phyloP scores from a whole-genome alignment of 2,329 filamentous ascomycete genomes.

The Phialocephala subalpina region DNA sequence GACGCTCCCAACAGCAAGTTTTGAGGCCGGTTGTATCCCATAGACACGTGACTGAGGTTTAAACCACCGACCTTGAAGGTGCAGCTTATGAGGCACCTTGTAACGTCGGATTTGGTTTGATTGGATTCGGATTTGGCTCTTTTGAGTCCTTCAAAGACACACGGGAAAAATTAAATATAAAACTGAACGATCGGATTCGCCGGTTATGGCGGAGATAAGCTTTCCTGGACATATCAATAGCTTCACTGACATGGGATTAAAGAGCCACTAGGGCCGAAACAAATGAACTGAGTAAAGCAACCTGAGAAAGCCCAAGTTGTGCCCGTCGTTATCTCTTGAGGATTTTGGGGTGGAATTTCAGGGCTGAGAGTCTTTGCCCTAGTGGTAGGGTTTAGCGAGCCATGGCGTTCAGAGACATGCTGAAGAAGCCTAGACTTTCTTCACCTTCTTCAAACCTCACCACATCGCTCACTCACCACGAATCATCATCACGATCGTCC shows the following conservation, averaged over 20 bases:
- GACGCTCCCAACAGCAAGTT: no score
- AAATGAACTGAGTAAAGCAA: neutral
- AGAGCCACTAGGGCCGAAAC: neutral
- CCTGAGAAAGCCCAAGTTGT: neutral
- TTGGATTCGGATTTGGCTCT: neutral
- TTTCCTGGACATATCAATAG: neutral
- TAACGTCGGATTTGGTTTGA: neutral
- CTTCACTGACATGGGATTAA: neutral
- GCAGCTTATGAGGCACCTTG: neutral
- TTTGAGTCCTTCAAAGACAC: neutral
- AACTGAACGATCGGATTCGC: neutral
- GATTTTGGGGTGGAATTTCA: neutral
- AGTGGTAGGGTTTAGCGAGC: slow-evolving; percentile 3
- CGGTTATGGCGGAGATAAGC: neutral
- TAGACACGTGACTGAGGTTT: no score
- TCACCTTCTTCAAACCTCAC: neutral
- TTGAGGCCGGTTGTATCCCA: no score
- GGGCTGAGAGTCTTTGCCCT: neutral
- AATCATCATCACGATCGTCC: neutral
- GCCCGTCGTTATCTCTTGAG: neutral
- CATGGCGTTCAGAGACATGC: neutral
- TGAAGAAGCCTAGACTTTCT: neutral
- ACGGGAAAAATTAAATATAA: neutral
- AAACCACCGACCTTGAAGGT: no score
- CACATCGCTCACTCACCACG: neutral